Conservation (phyloP, 148 eudicot species). For the Nepenthes gracilis region DNA sequence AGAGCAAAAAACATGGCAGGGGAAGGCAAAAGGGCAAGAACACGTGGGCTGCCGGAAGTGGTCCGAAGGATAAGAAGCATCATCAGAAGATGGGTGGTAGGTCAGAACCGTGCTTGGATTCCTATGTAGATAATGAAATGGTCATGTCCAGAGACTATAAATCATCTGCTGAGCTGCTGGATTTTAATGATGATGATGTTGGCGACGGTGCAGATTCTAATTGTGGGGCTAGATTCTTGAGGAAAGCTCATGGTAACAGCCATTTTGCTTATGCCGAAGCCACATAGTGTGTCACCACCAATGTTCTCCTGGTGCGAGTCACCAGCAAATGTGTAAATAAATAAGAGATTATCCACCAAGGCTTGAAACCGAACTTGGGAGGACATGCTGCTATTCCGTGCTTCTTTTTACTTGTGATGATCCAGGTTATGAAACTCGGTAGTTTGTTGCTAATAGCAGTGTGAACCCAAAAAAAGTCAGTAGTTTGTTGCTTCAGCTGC, state of each 20-base stretch:
- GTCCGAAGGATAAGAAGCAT: slow-evolving; percentile 59
- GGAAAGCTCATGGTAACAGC: slow-evolving; percentile 36
- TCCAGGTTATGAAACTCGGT: too few relatives aligned
- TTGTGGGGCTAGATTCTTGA: slow-evolving; percentile 59
- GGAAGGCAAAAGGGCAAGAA: slow-evolving; percentile 63
- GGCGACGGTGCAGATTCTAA: slow-evolving; percentile 34
- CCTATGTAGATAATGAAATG: slow-evolving; percentile 10
- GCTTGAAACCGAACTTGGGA: too few relatives aligned
- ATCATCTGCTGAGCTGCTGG: slow-evolving; percentile 15
- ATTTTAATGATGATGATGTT: slow-evolving; percentile 28
- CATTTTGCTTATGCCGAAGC: slow-evolving; percentile 57
- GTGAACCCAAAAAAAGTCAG: too few relatives aligned
- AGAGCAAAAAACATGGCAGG: slow-evolving; percentile 54
- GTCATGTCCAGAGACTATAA: slow-evolving; percentile 17
- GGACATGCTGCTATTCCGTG: too few relatives aligned
- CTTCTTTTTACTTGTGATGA: too few relatives aligned
- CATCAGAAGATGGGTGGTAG: slow-evolving; percentile 29
- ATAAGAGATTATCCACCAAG: too few relatives aligned
- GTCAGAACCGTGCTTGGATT: slow-evolving; percentile 19
- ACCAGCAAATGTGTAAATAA: too few relatives aligned
- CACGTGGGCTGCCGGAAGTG: slow-evolving; percentile 16
- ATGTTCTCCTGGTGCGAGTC: too few relatives aligned
- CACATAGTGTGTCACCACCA: slow-evolving; percentile 9
- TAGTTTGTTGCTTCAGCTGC: too few relatives aligned
- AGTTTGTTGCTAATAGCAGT: too few relatives aligned